Conservation (phyloP, 2,329 filamentous ascomycete genomes). For the Clonostachys rhizophaga region DNA sequence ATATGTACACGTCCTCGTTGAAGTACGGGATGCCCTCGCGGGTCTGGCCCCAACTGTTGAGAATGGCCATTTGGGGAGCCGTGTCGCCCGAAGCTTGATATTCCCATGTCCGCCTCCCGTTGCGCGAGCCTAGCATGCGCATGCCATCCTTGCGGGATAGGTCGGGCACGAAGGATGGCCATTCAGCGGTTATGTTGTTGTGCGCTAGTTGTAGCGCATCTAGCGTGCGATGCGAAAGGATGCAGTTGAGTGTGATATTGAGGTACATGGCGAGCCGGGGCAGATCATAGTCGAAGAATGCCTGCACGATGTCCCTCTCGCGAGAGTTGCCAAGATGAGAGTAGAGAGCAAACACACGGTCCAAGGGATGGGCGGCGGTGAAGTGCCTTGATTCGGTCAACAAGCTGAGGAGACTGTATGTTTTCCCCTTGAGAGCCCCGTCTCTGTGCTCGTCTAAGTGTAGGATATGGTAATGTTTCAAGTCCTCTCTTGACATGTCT, state of each 20-base stretch:
- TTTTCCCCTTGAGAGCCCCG: conserved; percentile 1
- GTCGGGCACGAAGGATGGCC: conserved; percentile 7
- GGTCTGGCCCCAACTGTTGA: conserved; percentile 1
- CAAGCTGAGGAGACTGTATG: conserved; percentile 3
- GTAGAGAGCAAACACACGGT: conserved; percentile 5
- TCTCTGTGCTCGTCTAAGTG: conserved; percentile 3
- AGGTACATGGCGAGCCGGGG: conserved; percentile 4
- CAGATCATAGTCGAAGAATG: conserved; percentile 7
- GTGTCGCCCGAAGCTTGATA: conserved; percentile 6
- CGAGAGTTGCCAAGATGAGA: conserved; percentile 5
- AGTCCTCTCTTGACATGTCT: conserved; percentile 1
- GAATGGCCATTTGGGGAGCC: conserved; percentile 1
- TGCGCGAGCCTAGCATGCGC: conserved; percentile 3
- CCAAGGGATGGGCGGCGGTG: conserved; percentile 3
- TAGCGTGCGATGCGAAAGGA: conserved; percentile 4
- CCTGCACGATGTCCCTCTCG: conserved; percentile 5
- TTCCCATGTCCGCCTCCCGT: conserved; percentile 4
- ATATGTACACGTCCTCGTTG: conserved; percentile 4
- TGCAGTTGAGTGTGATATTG: conserved; percentile 5
- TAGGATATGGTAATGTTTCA: conserved; percentile 4
- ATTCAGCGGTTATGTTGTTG: conserved; percentile 1
- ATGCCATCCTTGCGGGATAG: not conserved
- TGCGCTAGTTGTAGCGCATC: conserved; percentile 4
- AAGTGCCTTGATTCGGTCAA: conserved; percentile 5
- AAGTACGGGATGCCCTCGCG: conserved; percentile 4